Percentiles rank a stretch among this genome's conserved stretches.
These are phyloP conservation scores for Tremella mesenterica DNA, from an alignment of 768 basidiomycete species.

Conservation along the genomic window DNA sequence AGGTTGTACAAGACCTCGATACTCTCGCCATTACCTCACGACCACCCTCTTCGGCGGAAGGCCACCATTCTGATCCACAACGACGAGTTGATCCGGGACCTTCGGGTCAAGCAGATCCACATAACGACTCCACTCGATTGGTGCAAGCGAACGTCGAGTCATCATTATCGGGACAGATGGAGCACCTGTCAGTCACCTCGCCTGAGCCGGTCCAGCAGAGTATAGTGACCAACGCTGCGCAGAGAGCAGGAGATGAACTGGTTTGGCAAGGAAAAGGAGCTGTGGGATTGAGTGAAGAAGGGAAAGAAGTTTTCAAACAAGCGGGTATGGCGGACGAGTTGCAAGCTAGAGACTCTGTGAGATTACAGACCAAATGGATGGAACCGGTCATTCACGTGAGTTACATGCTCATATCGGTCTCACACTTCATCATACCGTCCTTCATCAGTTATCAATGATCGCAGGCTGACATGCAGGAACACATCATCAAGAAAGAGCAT, in stretches of 20 bases:
- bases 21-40: not conserved
- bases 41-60: no score
- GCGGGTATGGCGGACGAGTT: conserved; percentile 26
- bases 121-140: conserved; percentile 5
- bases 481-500: conserved; percentile 28
- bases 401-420: not conserved
- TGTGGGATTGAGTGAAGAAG: conserved; percentile 8
- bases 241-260: conserved; percentile 19
- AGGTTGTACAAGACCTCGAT: not conserved
- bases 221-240: not conserved
- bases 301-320: conserved; percentile 19
- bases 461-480: conserved; percentile 25
- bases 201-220: not conserved
- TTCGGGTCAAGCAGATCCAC: no score
- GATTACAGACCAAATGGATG: conserved; percentile 29
- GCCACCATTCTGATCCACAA: no score
- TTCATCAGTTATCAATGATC: not conserved
- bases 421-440: not conserved
- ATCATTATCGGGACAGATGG: not conserved
- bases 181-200: not conserved
- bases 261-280: conserved; percentile 10
- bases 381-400: conserved; percentile 42
- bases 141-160: conserved; percentile 1
- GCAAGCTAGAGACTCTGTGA: conserved; percentile 22
- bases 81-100: not conserved